Percentiles rank a stretch among this genome's conserved stretches.
phyloP scores from a whole-genome alignment of 805 yeast species.

The Suhomyces kilbournensis region DNA sequence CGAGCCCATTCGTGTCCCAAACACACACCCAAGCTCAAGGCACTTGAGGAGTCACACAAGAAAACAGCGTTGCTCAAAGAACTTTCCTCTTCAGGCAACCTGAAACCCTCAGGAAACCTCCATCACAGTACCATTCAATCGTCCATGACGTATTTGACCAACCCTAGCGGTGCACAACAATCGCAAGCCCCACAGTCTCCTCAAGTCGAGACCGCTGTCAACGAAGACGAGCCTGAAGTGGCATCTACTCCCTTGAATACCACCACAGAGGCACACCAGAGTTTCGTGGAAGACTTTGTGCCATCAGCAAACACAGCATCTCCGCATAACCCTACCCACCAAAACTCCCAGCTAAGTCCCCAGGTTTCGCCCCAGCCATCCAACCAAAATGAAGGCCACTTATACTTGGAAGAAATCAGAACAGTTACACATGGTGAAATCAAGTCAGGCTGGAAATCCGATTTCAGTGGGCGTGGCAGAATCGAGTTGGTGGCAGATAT shows the following conservation, averaged over 20 bases:
- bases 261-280: slow-evolving; percentile 17
- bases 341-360: background rate
- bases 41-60: slow-evolving; percentile 38
- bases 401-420: slow-evolving; percentile 71
- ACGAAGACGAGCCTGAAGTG: background rate
- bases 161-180: slow-evolving; percentile 2
- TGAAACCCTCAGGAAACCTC: slow-evolving; percentile 10
- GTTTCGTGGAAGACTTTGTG: slow-evolving; percentile 26
- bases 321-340: background rate
- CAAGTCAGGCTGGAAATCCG: slow-evolving; percentile 94
- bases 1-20: slow-evolving; percentile 54
- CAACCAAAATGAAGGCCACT: slow-evolving; percentile 15
- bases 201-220: background rate
- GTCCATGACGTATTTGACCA: slow-evolving; percentile 11
- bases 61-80: slow-evolving; percentile 11
- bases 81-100: slow-evolving; percentile 1
- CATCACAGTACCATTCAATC: slow-evolving; percentile 33
- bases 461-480: slow-evolving; percentile 72
- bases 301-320: background rate
- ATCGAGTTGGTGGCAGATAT: slow-evolving; percentile 78
- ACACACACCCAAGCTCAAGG: slow-evolving; percentile 52
- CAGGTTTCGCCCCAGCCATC: background rate
- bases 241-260: background rate
- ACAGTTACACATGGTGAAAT: slow-evolving; percentile 76
- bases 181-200: slow-evolving; percentile 6